These are phyloP conservation scores for Tetrastigma voinierianum DNA, from an alignment of 164 flowering plant genomes.

Conservation along the genomic window DNA sequence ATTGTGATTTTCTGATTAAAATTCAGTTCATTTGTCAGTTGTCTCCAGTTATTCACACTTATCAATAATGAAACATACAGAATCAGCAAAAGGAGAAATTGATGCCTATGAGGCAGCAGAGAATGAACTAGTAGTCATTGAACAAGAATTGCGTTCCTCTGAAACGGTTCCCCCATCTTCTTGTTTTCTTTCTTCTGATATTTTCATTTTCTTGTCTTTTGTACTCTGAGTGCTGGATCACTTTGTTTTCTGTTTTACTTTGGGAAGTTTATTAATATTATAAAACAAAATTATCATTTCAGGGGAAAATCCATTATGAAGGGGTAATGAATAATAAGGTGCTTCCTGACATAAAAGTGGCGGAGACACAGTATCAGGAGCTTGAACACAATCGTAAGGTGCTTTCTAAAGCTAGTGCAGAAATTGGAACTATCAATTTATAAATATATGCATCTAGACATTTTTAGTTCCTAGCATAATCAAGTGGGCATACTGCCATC, in stretches of 20 bases:
- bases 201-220: neutral
- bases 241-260: neutral
- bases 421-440: neutral
- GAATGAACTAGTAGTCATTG: conserved; percentile 43
- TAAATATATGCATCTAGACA: too few species aligned
- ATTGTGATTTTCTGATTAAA: neutral
- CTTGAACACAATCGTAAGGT: conserved; percentile 63
- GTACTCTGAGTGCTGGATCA: neutral
- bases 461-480: too few species aligned
- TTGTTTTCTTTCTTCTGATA: conserved; percentile 2
- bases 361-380: conserved; percentile 46
- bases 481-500: too few species aligned
- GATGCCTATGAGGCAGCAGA: conserved; percentile 70
- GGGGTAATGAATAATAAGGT: conserved; percentile 57
- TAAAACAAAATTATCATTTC: conserved; percentile 12
- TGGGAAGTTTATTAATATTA: neutral
- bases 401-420: neutral
- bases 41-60: neutral
- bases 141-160: conserved; percentile 41
- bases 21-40: neutral
- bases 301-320: conserved; percentile 82
- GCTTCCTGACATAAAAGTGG: conserved; percentile 55
- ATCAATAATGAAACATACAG: conserved; percentile 30
- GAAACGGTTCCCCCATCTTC: conserved; percentile 37
- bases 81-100: conserved; percentile 74